A percentile compares a stretch with the other conserved stretches of the same genome.
phyloP scores from a whole-genome alignment of 1,284 basidiomycete species.

The Cutaneotrichosporon mucoides region DNA sequence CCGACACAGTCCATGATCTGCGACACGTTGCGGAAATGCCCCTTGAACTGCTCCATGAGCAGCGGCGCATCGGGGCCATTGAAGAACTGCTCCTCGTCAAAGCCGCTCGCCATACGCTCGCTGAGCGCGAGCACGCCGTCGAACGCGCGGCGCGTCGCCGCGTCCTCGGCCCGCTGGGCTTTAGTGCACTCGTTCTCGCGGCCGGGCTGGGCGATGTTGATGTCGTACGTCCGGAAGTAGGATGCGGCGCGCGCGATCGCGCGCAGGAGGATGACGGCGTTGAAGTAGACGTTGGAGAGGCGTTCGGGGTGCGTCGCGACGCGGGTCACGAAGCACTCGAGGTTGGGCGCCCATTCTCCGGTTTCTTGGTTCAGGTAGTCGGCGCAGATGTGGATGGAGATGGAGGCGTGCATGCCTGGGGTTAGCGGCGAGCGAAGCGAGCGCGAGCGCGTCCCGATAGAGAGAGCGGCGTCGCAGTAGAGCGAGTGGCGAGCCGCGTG shows the following conservation, averaged over 20 bases:
- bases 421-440: not conserved
- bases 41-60: slow-evolving; percentile 92
- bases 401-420: slow-evolving; percentile 78
- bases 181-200: slow-evolving; percentile 8
- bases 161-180: slow-evolving; percentile 63
- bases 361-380: slow-evolving; percentile 88
- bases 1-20: slow-evolving; percentile 99
- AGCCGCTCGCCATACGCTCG: slow-evolving; percentile 52
- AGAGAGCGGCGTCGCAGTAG: no score
- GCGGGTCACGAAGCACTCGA: slow-evolving; percentile 85
- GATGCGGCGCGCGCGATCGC: slow-evolving; percentile 85
- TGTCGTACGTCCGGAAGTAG: slow-evolving; percentile 77
- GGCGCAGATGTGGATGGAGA: slow-evolving; percentile 93
- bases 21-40: slow-evolving; percentile 93
- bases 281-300: slow-evolving; percentile 95
- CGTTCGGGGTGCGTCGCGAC: slow-evolving; percentile 93
- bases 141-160: slow-evolving; percentile 56
- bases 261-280: slow-evolving; percentile 84
- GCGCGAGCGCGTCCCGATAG: no score
- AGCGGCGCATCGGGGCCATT: slow-evolving; percentile 79
- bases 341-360: slow-evolving; percentile 92
- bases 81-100: slow-evolving; percentile 84
- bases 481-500: no score
- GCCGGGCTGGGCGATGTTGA: slow-evolving; percentile 58
- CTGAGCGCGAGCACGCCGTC: slow-evolving; percentile 65